phyloP scores from a whole-genome alignment of 1,139 yeast genomes.

The Trichomonascaceae sp. region DNA sequence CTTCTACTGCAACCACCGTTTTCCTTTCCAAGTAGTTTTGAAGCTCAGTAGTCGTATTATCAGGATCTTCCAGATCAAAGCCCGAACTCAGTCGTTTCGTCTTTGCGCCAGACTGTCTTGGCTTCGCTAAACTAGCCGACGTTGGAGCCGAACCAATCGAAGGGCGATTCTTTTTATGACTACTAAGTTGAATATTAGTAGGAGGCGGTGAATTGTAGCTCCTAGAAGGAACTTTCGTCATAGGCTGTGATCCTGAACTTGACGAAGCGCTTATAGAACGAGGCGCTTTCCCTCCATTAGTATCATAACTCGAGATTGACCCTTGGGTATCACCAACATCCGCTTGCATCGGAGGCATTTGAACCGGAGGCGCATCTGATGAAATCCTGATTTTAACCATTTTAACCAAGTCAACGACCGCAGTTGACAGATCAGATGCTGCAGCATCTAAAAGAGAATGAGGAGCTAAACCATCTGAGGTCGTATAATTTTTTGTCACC shows the following conservation, averaged over 20 bases:
- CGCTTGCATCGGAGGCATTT: conserved; percentile 6
- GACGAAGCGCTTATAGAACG: background rate
- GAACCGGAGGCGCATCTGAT: conserved; percentile 1
- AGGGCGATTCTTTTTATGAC: background rate
- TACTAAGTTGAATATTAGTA: background rate
- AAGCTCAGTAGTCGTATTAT: conserved; percentile 74
- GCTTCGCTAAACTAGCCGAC: background rate
- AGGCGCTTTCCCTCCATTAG: background rate
- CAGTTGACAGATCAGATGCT: conserved; percentile 64
- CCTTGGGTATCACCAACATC: conserved; percentile 4
- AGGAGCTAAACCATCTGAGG: conserved; percentile 62
- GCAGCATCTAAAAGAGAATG: conserved; percentile 71
- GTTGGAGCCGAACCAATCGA: background rate
- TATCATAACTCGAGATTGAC: background rate
- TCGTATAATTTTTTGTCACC: conserved; percentile 68
- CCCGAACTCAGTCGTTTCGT: conserved; percentile 25
- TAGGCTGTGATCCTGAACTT: background rate
- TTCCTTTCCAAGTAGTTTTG: conserved; percentile 86
- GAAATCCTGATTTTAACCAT: conserved; percentile 43
- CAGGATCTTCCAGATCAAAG: conserved; percentile 80
- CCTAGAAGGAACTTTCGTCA: background rate
- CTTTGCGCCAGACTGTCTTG: background rate
- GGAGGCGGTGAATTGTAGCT: background rate
- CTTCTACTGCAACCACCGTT: conserved; percentile 84
- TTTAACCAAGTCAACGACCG: conserved; percentile 64